Conservation (phyloP, 345 rosid species). For the Lepidium africanum region DNA sequence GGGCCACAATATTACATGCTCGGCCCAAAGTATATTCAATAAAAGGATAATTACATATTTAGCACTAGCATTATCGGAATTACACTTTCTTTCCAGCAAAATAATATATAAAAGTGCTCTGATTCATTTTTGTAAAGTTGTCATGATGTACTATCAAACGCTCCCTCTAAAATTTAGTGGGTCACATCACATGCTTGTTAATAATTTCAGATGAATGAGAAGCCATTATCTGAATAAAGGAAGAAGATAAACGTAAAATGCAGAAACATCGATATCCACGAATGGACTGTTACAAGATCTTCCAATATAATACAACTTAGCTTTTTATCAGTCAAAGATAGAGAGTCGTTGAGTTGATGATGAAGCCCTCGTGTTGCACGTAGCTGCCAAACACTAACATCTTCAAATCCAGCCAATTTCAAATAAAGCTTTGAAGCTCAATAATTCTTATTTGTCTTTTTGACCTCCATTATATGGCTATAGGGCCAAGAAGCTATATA, state of each 20-base stretch:
- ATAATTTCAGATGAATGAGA: constrained; percentile 19
- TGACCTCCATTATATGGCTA: constrained; percentile 14
- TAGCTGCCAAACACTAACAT: constrained; percentile 30
- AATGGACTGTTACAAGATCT: constrained; percentile 25
- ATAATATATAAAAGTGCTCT: neutral
- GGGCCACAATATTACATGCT: neutral
- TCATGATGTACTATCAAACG: neutral
- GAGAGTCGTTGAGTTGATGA: constrained; percentile 23
- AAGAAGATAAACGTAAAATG: constrained; percentile 11
- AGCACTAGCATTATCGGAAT: neutral
- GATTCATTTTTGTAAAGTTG: neutral
- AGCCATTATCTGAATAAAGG: constrained; percentile 12
- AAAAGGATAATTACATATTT: neutral
- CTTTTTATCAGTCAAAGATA: constrained; percentile 17
- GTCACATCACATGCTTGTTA: constrained; percentile 25
- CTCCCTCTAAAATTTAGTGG: constrained; percentile 8
- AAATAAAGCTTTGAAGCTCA: constrained; percentile 10
- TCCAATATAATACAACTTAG: constrained; percentile 18
- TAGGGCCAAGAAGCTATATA: neutral
- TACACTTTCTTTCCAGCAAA: neutral
- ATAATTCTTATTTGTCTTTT: constrained; percentile 16
- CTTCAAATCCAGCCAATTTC: constrained; percentile 3
- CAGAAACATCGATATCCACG: constrained; percentile 27
- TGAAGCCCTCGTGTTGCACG: constrained; percentile 22
- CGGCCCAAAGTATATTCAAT: neutral